These are phyloP conservation scores for Aspergillus fructus DNA, from an alignment of 2,329 filamentous ascomycete genomes.

Conservation along the genomic window DNA sequence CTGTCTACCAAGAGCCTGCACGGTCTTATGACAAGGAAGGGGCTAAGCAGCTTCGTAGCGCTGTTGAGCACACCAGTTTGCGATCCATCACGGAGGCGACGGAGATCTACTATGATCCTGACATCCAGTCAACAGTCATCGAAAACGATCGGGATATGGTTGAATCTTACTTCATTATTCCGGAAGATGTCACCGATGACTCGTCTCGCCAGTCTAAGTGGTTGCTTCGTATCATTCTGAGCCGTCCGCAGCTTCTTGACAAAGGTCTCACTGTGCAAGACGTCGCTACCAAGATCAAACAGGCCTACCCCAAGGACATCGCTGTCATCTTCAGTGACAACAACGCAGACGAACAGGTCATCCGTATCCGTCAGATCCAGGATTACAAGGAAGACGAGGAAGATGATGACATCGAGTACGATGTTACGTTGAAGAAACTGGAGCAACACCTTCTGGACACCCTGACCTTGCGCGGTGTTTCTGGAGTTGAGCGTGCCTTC, in stretches of 20 bases:
- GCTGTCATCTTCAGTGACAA: slow-evolving; percentile 97
- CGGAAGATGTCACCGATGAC: slow-evolving; percentile 72
- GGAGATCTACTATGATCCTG: slow-evolving; percentile 96
- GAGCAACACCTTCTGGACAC: slow-evolving; percentile 90
- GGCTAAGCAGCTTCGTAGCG: slow-evolving; percentile 81
- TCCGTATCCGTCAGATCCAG: slow-evolving; percentile 81
- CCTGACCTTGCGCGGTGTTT: slow-evolving; percentile 85
- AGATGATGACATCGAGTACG: slow-evolving; percentile 73
- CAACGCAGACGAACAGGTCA: slow-evolving; percentile 92
- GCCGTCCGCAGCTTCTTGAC: slow-evolving; percentile 91
- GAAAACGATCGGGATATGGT: slow-evolving; percentile 89
- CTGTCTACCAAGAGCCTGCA: slow-evolving; percentile 72
- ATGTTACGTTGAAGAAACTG: slow-evolving; percentile 88
- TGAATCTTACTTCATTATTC: slow-evolving; percentile 93
- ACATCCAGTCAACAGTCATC: slow-evolving; percentile 81
- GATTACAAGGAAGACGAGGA: slow-evolving; percentile 72
- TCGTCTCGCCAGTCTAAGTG: slow-evolving; percentile 77
- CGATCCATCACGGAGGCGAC: slow-evolving; percentile 87
- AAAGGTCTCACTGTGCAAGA: slow-evolving; percentile 86
- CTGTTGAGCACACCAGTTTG: slow-evolving; percentile 91
- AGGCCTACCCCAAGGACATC: slow-evolving; percentile 79
- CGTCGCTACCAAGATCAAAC: slow-evolving; percentile 84
- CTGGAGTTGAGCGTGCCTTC: slow-evolving; percentile 87
- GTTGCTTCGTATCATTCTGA: slow-evolving; percentile 89
- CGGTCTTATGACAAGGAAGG: slow-evolving; percentile 68